phyloP scores from a whole-genome alignment of 2,329 filamentous ascomycete genomes.

The Aspergillus sergii region DNA sequence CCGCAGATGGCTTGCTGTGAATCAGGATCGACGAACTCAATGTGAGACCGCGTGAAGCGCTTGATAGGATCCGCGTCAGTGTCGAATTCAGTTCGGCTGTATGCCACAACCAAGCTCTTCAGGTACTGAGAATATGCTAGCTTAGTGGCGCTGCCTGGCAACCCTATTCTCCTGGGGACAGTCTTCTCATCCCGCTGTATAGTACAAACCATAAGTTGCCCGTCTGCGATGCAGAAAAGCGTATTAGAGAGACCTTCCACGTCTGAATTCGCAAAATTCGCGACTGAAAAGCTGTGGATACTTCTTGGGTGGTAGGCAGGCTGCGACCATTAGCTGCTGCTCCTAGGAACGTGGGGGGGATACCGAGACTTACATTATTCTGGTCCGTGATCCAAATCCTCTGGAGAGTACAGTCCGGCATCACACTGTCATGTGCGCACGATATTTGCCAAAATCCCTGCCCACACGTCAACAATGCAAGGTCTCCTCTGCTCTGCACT shows the following conservation, averaged over 20 bases:
- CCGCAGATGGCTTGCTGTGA: conserved; percentile 26
- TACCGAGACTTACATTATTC: conserved; percentile 37
- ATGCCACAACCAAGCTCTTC: conserved; percentile 54
- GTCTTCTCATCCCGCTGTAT: conserved; percentile 46
- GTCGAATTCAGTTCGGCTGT: conserved; percentile 33
- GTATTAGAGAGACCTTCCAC: conserved; percentile 41
- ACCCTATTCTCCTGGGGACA: conserved; percentile 43
- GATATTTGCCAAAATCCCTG: conserved; percentile 42
- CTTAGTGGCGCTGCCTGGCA: conserved; percentile 46
- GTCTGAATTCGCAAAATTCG: conserved; percentile 29
- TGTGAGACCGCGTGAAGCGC: conserved; percentile 35
- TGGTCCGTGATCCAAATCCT: conserved; percentile 47
- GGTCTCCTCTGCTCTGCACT: conserved; percentile 32
- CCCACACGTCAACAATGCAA: conserved; percentile 40
- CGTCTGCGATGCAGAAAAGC: conserved; percentile 52
- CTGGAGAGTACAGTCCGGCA: conserved; percentile 32
- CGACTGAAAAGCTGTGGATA: conserved; percentile 40
- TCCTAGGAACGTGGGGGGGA: neutral
- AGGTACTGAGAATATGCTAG: conserved; percentile 50
- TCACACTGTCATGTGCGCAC: conserved; percentile 26
- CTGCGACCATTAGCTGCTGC: conserved; percentile 27
- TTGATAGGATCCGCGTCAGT: conserved; percentile 31
- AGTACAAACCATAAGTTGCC: conserved; percentile 51
- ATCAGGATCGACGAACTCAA: conserved; percentile 45
- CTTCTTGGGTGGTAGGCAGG: conserved; percentile 40